Conservation (phyloP, 805 yeast species). For the Scheffersomyces stipitis region DNA sequence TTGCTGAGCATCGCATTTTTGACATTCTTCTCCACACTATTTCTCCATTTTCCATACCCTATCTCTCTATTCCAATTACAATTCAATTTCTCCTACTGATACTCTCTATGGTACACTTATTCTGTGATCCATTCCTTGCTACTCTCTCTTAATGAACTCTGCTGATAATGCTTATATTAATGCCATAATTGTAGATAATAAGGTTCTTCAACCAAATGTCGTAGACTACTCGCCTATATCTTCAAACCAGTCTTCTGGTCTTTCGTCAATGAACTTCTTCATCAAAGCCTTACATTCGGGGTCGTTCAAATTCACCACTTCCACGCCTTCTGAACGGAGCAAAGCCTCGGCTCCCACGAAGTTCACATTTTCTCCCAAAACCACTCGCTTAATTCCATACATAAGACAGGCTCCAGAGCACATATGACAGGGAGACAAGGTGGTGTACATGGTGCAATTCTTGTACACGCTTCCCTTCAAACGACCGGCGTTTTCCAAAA, state of each 20-base stretch:
- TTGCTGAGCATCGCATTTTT: no score
- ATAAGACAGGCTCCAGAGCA: conserved; percentile 90
- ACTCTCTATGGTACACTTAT: no score
- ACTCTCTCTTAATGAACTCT: no score
- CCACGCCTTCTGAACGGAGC: conserved; percentile 65
- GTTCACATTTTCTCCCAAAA: conserved; percentile 83
- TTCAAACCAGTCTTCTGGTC: conserved; percentile 79
- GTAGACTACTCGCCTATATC: conserved; percentile 69
- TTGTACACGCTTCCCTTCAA: conserved; percentile 76
- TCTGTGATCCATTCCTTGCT: no score
- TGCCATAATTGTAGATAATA: no score
- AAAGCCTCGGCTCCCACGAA: conserved; percentile 83
- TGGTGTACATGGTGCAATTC: conserved; percentile 87
- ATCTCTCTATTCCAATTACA: no score
- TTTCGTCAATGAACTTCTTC: conserved; percentile 73
- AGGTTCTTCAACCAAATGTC: no score
- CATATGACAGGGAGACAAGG: conserved; percentile 92
- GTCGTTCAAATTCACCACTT: conserved; percentile 61
- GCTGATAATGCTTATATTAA: no score
- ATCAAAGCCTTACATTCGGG: conserved; percentile 67
- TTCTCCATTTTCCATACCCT: no score
- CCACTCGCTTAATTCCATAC: conserved; percentile 86
- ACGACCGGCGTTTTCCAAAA: conserved; percentile 89
- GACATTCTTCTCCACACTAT: no score
- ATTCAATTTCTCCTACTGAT: no score